phyloP scores from a whole-genome alignment of 768 basidiomycete genomes.

The Tephrocybe sp. region DNA sequence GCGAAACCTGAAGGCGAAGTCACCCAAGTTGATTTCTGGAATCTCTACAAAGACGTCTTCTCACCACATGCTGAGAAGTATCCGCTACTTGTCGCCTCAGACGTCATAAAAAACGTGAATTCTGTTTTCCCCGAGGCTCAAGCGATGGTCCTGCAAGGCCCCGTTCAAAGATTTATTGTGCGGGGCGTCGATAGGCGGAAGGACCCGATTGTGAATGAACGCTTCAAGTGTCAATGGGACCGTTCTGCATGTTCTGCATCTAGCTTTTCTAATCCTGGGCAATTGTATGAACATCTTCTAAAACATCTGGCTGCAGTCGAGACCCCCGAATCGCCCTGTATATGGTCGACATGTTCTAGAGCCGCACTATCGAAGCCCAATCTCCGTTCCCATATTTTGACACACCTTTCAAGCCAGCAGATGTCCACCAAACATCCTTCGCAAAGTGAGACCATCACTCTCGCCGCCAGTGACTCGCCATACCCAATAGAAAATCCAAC shows the following conservation, averaged over 20 bases:
- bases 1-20: slow-evolving; percentile 75
- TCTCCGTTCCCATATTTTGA: slow-evolving; percentile 70
- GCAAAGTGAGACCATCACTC: slow-evolving; percentile 72
- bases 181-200: slow-evolving; percentile 77
- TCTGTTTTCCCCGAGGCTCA: slow-evolving; percentile 82
- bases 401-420: slow-evolving; percentile 68
- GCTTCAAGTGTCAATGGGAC: slow-evolving; percentile 80
- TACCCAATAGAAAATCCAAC: slow-evolving; percentile 68
- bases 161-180: slow-evolving; percentile 80
- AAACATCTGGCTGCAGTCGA: slow-evolving; percentile 52
- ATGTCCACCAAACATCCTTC: slow-evolving; percentile 58
- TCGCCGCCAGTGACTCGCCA: slow-evolving; percentile 53
- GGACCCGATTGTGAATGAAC: slow-evolving; percentile 54
- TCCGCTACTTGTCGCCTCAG: slow-evolving; percentile 77
- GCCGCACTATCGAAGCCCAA: slow-evolving; percentile 43
- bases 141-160: slow-evolving; percentile 81
- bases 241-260: slow-evolving; percentile 51
- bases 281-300: slow-evolving; percentile 73
- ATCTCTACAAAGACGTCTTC: slow-evolving; percentile 85
- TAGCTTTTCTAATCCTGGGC: slow-evolving; percentile 51
- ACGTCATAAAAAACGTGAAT: slow-evolving; percentile 93
- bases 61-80: slow-evolving; percentile 54
- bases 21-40: slow-evolving; percentile 96
- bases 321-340: slow-evolving; percentile 50
- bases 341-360: slow-evolving; percentile 71